Evolutionary conservation across 306 rosid species (phyloP), one percentile per base, ranked within the genome.

Genomic region (Glycyrrhiza uralensis): DNA sequence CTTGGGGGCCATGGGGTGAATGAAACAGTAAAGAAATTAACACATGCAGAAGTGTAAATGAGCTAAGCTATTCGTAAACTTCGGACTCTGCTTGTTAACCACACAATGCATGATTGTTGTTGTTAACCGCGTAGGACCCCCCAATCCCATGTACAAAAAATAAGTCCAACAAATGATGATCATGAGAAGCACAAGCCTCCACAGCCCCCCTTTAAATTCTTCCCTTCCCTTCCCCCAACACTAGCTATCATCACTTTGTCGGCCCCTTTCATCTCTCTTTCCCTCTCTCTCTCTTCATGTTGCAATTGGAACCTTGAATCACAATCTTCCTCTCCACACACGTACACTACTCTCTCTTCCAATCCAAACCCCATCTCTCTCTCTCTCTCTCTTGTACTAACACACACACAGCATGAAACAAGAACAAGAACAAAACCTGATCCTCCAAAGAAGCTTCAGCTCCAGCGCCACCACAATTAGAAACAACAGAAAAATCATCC

Each of bases 171-270:
- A 69, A 76, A 82, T 68, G 54, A 81, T 86, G 76, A 90, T 90
- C 54, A 81, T 81, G 32, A 64, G 55, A 69, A 75, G 74, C 88
- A 82, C 86, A 85, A 85, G 66, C 89, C 84, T 87, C 86, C 96
- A 85, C 77, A 39, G 66, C 35, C 81, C 7, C 80, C 85, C 96
- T 92, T 88, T 92, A 88, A 85, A 86, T 85, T 80, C 78, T 41
- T 80, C n/a, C n/a, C 76, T 32, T 17, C 55, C 50, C 79, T 30
- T 62, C 72, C 28, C 85, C 88, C 71, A 83, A 85, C 96, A 87
- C 83, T 42, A 88, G 87, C 66, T 42, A 88, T 88, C 66, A 90
- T 93, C 91, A 85, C 89, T 80, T 70, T 89, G 97, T 89, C 94
- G 86, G 82, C 79, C 77, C 61, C 83, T 77, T 75, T 80, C 22